Base-by-base conservation (phyloP, 345 rosid species). In the Rubroshorea leprosula region DNA sequence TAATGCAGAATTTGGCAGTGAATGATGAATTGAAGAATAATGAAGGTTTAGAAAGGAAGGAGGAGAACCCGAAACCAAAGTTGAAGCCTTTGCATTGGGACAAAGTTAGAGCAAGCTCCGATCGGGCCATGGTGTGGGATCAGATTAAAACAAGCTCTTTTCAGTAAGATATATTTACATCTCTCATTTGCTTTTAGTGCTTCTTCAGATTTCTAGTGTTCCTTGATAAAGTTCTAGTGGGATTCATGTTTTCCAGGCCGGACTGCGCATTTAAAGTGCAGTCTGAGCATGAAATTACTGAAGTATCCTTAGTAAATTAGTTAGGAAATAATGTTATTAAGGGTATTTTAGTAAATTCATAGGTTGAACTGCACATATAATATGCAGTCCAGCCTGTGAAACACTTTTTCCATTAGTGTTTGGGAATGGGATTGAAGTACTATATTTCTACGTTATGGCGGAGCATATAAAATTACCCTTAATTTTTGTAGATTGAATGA, bases 71-170 rank as follows among this genome's bases (percentile, higher is more conserved):
- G 16, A 84, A 69, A 55, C 97, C 97, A 53, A 89, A 80, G 76
- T 63, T 93, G 66, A 93, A 89, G 74, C 86, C 99, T 41, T 77
- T 93, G 43, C 99, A 93, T 49, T 93, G 99, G 98, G 99, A 93
- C 81, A 93, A 93, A 80, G 99, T 93, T 39, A 76, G 91, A 43
- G 99, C 99, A 16, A 81, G 89, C 68, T 92, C 99, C 6, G 97
- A 86, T 63, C 74, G 96, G 70, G 99, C 95, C 68, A 92, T 97
- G 9, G 99, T 92, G 66, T 92, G 99, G 99, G 99, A 92, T 77
- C 97, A 89, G 74, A 80, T 92, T 41, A 86, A 83, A 68, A 85
- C 97, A 41, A 86, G 97, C 73, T 93, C 99, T 21, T 93, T 93
- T 74, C 99, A 84, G 99, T 93, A 70, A 74, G 99, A n/a, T n/a